phyloP scores from a whole-genome alignment of 1,284 basidiomycete genomes.

The Wallemia ichthyophaga region DNA sequence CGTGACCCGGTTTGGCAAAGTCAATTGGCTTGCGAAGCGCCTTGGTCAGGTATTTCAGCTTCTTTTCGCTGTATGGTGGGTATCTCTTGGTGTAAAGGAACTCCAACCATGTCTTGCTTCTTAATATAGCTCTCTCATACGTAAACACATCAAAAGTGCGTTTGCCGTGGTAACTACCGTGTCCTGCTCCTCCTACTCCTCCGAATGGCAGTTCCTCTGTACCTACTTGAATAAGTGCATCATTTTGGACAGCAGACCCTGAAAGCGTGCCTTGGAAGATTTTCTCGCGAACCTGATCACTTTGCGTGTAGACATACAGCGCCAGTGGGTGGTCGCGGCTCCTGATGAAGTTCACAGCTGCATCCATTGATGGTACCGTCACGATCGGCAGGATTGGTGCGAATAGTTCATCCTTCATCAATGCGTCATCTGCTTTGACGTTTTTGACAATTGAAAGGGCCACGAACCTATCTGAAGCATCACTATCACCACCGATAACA shows the following conservation, averaged over 20 bases:
- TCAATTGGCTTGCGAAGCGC: not conserved
- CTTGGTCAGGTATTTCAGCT: not conserved
- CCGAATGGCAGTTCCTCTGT: slow-evolving; percentile 21
- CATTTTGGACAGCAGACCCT: slow-evolving; percentile 8
- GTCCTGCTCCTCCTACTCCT: slow-evolving; percentile 20
- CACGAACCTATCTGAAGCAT: slow-evolving; percentile 28
- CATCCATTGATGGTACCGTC: slow-evolving; percentile 34
- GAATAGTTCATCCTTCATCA: slow-evolving; percentile 47
- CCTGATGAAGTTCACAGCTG: slow-evolving; percentile 40
- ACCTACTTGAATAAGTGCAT: slow-evolving; percentile 17
- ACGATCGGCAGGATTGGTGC: slow-evolving; percentile 46
- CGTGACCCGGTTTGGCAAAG: not conserved
- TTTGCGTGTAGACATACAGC: slow-evolving; percentile 40
- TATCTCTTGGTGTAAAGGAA: not conserved
- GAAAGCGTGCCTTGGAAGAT: slow-evolving; percentile 13
- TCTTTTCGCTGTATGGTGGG: not conserved
- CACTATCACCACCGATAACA: slow-evolving; percentile 34
- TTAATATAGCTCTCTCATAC: slow-evolving; percentile 9
- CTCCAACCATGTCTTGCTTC: not conserved
- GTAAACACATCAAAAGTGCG: slow-evolving; percentile 22
- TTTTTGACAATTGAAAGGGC: slow-evolving; percentile 36
- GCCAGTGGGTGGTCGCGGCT: slow-evolving; percentile 38
- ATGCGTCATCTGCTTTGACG: slow-evolving; percentile 29
- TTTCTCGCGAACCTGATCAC: slow-evolving; percentile 28
- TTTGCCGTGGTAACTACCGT: slow-evolving; percentile 22